Conservation (phyloP, 805 yeast genomes). For the Saccharomycopsis guyanensis region DNA sequence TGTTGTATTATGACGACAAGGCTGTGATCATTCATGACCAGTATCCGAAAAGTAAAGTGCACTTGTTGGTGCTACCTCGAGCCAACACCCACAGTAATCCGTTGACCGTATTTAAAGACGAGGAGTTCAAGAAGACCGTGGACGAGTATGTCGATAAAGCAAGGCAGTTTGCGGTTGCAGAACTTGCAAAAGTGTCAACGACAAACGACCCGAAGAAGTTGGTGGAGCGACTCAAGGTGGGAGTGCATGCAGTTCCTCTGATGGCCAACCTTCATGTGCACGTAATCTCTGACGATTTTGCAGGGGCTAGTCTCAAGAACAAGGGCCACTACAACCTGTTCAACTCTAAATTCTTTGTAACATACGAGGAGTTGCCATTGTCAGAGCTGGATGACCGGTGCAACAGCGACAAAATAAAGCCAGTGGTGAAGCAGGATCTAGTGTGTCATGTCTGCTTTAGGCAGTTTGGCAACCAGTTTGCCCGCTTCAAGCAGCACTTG, state of each 20-base stretch:
- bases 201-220: not conserved
- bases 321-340: conserved; percentile 67
- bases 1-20: conserved; percentile 1
- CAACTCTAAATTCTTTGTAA: conserved; percentile 55
- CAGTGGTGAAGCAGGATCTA: conserved; percentile 29
- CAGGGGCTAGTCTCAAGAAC: conserved; percentile 46
- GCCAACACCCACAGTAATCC: conserved; percentile 1
- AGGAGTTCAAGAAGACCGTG: not conserved
- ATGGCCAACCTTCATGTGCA: conserved; percentile 66
- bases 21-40: conserved; percentile 4
- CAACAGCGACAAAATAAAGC: conserved; percentile 36
- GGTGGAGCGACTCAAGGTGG: conserved; percentile 30
- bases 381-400: conserved; percentile 33
- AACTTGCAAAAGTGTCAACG: not conserved
- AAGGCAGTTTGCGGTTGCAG: not conserved
- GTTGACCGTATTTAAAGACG: conserved; percentile 1
- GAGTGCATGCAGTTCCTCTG: conserved; percentile 68
- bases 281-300: conserved; percentile 58
- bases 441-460: conserved; percentile 35
- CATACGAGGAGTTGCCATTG: conserved; percentile 42
- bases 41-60: conserved; percentile 9
- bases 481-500: conserved; percentile 35
- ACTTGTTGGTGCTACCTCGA: conserved; percentile 4
- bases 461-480: conserved; percentile 37
- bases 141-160: not conserved